Conservation (phyloP, 768 basidiomycete species). For the Leccinum subtestaceum region DNA sequence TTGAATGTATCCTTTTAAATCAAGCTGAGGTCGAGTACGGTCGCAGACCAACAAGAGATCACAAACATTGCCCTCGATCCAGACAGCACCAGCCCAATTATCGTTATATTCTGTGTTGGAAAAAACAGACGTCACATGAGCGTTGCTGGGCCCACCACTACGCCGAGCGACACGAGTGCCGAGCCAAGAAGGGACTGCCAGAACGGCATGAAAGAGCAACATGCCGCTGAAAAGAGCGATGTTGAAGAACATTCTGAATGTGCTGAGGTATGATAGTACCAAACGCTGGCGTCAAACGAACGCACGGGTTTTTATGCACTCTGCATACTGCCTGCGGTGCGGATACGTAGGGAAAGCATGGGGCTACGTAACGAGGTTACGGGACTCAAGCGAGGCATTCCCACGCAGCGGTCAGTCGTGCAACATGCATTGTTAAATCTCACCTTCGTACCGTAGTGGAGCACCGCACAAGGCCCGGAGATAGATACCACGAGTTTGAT, state of each 20-base stretch:
- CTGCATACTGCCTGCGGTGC: neutral
- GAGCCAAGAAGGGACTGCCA: constrained; percentile 1
- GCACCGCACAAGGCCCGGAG: neutral
- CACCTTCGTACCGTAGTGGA: neutral
- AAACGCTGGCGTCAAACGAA: neutral
- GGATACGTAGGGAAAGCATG: neutral
- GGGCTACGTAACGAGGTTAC: neutral
- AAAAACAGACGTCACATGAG: neutral
- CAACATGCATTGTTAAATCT: neutral
- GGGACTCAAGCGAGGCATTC: neutral
- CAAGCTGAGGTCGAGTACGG: neutral
- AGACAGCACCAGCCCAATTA: constrained; percentile 16
- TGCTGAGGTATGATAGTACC: neutral
- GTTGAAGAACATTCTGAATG: constrained; percentile 3
- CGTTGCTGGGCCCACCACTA: neutral
- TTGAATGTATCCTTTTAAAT: constrained; percentile 6
- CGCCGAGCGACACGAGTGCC: neutral
- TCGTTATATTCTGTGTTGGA: neutral
- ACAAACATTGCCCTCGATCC: neutral
- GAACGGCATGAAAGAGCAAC: neutral
- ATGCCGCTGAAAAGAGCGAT: neutral
- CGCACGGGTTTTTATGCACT: neutral
- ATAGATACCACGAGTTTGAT: neutral
- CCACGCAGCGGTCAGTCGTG: neutral
- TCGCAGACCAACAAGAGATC: neutral